Evolutionary conservation across 2,329 filamentous ascomycete genomes (phyloP), one percentile per base, ranked within the genome.

Genomic region (Fusarium oxysporum): DNA sequence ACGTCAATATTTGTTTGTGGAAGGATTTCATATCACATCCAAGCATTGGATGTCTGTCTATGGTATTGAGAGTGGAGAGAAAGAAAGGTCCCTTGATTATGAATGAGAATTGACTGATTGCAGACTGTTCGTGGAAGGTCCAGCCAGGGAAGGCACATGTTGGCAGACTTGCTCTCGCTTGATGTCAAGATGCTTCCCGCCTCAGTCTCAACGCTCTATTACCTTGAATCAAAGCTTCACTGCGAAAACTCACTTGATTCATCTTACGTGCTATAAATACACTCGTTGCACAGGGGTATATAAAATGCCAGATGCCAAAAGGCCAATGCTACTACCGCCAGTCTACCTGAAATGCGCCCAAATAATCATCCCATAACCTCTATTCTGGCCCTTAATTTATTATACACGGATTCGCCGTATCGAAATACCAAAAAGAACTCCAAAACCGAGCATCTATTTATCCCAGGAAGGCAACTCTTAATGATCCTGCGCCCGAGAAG

Each of bases 401-500:
- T 28, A 28, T 38, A 33, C 23, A n/a, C 12, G 33, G 28, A 16
- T 28, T 23, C 14, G 5, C 51, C 25, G 19, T 28, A n/a, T 54
- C 7, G 33, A 28, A 30, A 54, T 23, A 41, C n/a, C 16, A 41
- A 30, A n/a, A 5, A 41, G 2, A 41, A 30, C 25, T 41, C 51
- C 23, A n/a, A 7, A n/a, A 7, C 11, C 14, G 8, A 41, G 64
- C 23, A 56, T 14, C 17, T 48, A 40, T 43, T 67, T 44, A 33
- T 25, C 25, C 25, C 25, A 28, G 21, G 19, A 60, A 48, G 8
- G 28, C 17, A 58, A 59, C 14, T 25, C 56, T 71, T 41, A 76
- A 53, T 5, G 44, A 65, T 10, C 71, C 77, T 3, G 66, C 67
- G 2, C 77, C 75, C 2, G 77, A 71, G 50, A 78, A 78, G 28